A percentile compares a stretch with the other conserved stretches of the same genome.
Evolutionary conservation across 148 eudicot species (phyloP).

Genomic region (Salicornia ramosissima): DNA sequence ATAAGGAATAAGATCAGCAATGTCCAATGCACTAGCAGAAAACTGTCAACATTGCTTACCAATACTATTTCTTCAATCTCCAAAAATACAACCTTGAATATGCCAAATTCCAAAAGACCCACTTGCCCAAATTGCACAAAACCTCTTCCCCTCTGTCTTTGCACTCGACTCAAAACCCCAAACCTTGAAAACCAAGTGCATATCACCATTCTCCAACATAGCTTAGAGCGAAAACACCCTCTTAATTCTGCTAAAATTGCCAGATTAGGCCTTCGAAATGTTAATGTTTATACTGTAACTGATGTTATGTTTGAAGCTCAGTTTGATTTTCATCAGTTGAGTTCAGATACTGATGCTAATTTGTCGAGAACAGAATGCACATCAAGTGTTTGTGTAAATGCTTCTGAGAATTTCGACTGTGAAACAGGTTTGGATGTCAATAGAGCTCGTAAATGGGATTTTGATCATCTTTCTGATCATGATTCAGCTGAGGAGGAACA

Average conservation of each 20-base stretch:
- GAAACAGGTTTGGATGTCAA: slow-evolving; percentile 10
- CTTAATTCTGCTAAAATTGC: slow-evolving; percentile 80
- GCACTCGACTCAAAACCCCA: slow-evolving; percentile 53
- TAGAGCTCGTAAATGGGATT: slow-evolving; percentile 14
- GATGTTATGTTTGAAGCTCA: slow-evolving; percentile 60
- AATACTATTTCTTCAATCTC: neutral
- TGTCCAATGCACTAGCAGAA: slow-evolving; percentile 2
- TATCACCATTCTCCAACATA: slow-evolving; percentile 76
- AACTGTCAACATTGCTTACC: slow-evolving; percentile 19
- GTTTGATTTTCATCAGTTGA: slow-evolving; percentile 36
- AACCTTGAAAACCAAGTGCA: slow-evolving; percentile 52
- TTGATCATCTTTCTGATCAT: slow-evolving; percentile 18
- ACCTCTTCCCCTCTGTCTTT: slow-evolving; percentile 62
- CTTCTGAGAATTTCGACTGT: slow-evolving; percentile 18
- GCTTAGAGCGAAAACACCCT: slow-evolving; percentile 71
- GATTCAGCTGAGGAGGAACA: slow-evolving; percentile 8
- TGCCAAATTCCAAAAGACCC: slow-evolving; percentile 58
- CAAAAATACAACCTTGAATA: slow-evolving; percentile 23
- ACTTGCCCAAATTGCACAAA: slow-evolving; percentile 71
- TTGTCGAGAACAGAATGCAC: slow-evolving; percentile 21
- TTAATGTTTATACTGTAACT: slow-evolving; percentile 42
- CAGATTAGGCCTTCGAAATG: slow-evolving; percentile 55
- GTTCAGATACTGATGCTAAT: slow-evolving; percentile 8
- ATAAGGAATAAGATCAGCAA: slow-evolving; percentile 11
- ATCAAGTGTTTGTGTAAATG: slow-evolving; percentile 37